Evolutionary conservation across 495 filamentous ascomycete genomes (phyloP), one percentile per base, ranked within the genome.

Genomic region (Annulohypoxylon bovei): DNA sequence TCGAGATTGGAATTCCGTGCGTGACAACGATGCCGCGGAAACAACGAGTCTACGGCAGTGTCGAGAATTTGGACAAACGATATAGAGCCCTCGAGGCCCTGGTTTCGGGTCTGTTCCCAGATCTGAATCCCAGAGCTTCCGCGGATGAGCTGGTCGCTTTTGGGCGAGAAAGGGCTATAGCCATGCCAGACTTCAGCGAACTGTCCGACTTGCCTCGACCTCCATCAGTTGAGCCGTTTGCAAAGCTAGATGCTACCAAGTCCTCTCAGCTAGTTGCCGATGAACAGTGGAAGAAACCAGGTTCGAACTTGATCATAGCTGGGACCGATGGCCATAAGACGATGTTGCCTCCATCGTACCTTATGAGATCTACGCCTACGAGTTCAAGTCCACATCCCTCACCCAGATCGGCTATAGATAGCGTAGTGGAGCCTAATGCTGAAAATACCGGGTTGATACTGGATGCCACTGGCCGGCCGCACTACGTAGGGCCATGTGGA

Each of bases 11-110:
- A n/a, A 76, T 81, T 37, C 76, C 74, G 35, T 85, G 83, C 62
- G 76, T 79, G 44, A 82, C 81, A 12, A 82, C 81, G 0, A 72
- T 84, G 65, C 81, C 81, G 22, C 78, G 83, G 12, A 85, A 85
- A 71, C 80, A 81, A 50, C 72, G 82, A 50, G 78, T 85, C 18
- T 84, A 84, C 52, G 83, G 83, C 9, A 85, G 83, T 66, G 81
- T 85, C n/a, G 83, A 85, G 61, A 81, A 76, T 32, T 69, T 85
- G 50, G 80, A 81, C 46, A 75, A 76, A 46, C 75, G 83, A 59
- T 81, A 83, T 50, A 70, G 79, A 23, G 78, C 81, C 12, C 77
- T 84, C 20, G 81, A 84, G 72, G 79, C 82, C 16, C 69, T 84
- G 50, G 78, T 84, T 40, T 78, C 78, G 28, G 82, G 80, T 18